Conservation (phyloP, 2,329 filamentous ascomycete species). For the Drechslera avenae region DNA sequence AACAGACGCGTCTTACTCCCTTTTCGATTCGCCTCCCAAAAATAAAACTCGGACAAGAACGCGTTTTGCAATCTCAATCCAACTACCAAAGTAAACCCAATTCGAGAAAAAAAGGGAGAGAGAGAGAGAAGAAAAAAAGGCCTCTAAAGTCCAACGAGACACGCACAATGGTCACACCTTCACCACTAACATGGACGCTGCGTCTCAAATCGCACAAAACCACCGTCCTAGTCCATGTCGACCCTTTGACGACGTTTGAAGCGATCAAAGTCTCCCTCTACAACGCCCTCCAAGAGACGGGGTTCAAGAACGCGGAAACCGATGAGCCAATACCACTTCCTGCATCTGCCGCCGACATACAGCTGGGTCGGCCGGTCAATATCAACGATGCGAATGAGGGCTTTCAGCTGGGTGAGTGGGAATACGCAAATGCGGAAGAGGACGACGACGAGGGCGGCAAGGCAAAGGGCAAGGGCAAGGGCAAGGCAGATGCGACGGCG, state of each 20-base stretch:
- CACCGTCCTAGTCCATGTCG: conserved; percentile 54
- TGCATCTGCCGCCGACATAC: conserved; percentile 45
- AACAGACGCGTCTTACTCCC: no score
- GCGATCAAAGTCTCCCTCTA: conserved; percentile 51
- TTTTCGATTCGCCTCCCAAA: no score
- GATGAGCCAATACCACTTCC: conserved; percentile 48
- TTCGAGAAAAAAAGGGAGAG: no score
- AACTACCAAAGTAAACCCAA: no score
- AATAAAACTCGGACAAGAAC: conserved; percentile 1
- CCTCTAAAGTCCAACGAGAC: no score
- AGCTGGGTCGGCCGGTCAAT: conserved; percentile 51
- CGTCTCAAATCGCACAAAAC: conserved; percentile 55
- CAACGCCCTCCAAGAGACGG: conserved; percentile 49
- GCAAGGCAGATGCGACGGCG: conserved; percentile 34
- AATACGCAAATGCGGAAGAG: conserved; percentile 29
- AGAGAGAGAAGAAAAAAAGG: no score
- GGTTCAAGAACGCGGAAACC: conserved; percentile 36
- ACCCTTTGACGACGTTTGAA: conserved; percentile 50
- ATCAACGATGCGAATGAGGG: conserved; percentile 48
- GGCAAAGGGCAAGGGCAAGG: conserved; percentile 48
- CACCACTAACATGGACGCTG: conserved; percentile 48
- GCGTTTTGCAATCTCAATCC: neutral
- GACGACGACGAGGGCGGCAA: conserved; percentile 40
- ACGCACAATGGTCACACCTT: conserved; percentile 28
- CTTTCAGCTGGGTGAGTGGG: conserved; percentile 47